These are phyloP conservation scores for Russula lepida DNA, from an alignment of 768 basidiomycete species.

Conservation along the genomic window DNA sequence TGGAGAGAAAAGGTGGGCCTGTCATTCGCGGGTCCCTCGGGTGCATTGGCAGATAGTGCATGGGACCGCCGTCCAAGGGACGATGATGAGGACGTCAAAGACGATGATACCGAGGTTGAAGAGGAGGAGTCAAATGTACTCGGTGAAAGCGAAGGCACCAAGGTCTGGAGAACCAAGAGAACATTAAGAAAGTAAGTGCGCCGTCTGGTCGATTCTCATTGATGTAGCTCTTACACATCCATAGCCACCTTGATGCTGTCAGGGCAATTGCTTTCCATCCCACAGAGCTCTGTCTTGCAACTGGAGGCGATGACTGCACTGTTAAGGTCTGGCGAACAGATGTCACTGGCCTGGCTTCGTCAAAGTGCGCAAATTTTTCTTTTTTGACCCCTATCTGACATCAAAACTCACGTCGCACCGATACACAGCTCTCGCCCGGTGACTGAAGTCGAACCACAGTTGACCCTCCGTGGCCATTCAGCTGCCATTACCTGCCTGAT, in stretches of 20 bases:
- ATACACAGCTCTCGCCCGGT: constrained; percentile 50
- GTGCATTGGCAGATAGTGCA: constrained; percentile 34
- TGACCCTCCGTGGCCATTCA: constrained; percentile 91
- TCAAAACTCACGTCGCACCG: constrained; percentile 10
- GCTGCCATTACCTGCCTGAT: constrained; percentile 82
- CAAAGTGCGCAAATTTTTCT: constrained; percentile 48
- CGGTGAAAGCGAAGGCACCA: constrained; percentile 57
- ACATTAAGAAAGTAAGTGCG: constrained; percentile 78
- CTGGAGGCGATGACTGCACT: constrained; percentile 90
- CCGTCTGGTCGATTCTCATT: constrained; percentile 4
- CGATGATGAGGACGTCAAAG: constrained; percentile 58
- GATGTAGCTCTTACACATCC: constrained; percentile 5
- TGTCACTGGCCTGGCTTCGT: constrained; percentile 60
- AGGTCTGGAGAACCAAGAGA: constrained; percentile 79
- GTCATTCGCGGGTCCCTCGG: constrained; percentile 50
- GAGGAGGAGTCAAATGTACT: constrained; percentile 53
- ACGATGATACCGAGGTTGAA: constrained; percentile 62
- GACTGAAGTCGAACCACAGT: constrained; percentile 86
- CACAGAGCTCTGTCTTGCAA: constrained; percentile 76
- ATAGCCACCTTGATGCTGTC: constrained; percentile 88
- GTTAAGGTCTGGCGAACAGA: constrained; percentile 96
- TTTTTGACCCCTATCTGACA: background rate
- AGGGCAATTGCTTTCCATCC: constrained; percentile 88
- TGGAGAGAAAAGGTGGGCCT: constrained; percentile 76
- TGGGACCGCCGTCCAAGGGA: constrained; percentile 50